Evolutionary conservation across 2,329 filamentous ascomycete species (phyloP).

Genomic region (Paramyrothecium sp.): DNA sequence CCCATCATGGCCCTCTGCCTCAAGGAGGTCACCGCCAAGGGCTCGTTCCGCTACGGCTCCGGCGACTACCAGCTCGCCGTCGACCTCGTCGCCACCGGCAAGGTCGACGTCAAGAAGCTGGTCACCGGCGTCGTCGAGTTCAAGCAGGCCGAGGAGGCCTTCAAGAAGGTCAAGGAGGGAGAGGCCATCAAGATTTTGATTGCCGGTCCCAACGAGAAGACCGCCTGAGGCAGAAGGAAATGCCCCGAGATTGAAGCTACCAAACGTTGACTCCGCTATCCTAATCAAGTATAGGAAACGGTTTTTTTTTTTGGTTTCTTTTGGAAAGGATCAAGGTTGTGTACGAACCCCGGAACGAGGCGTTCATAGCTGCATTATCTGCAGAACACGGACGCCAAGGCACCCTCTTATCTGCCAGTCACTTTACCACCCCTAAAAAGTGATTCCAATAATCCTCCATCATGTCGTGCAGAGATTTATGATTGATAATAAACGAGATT

Average conservation of each 20-base stretch:
- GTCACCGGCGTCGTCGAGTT: constrained; percentile 79
- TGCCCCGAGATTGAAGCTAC: too few relatives aligned
- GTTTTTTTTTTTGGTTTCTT: too few relatives aligned
- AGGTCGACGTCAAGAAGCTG: constrained; percentile 78
- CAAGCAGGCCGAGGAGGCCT: constrained; percentile 79
- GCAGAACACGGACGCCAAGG: background rate
- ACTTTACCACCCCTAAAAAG: too few relatives aligned
- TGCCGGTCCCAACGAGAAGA: constrained; percentile 62
- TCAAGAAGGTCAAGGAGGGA: constrained; percentile 80
- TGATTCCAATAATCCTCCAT: too few relatives aligned
- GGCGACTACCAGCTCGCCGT: constrained; percentile 87
- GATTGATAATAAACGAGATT: background rate
- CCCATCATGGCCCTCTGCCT: constrained; percentile 87
- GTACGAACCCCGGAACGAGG: background rate
- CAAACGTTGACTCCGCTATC: too few relatives aligned
- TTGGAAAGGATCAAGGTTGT: too few relatives aligned
- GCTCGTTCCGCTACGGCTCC: constrained; percentile 84
- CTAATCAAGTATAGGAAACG: too few relatives aligned
- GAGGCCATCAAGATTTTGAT: constrained; percentile 73
- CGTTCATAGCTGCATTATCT: background rate
- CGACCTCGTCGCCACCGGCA: constrained; percentile 69
- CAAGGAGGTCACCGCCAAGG: constrained; percentile 85
- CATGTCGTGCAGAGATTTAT: background rate
- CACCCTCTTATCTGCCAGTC: background rate
- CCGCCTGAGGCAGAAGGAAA: background rate